Evolutionary conservation across 2,329 filamentous ascomycete species (phyloP).

Genomic region (Diaporthe sp.): DNA sequence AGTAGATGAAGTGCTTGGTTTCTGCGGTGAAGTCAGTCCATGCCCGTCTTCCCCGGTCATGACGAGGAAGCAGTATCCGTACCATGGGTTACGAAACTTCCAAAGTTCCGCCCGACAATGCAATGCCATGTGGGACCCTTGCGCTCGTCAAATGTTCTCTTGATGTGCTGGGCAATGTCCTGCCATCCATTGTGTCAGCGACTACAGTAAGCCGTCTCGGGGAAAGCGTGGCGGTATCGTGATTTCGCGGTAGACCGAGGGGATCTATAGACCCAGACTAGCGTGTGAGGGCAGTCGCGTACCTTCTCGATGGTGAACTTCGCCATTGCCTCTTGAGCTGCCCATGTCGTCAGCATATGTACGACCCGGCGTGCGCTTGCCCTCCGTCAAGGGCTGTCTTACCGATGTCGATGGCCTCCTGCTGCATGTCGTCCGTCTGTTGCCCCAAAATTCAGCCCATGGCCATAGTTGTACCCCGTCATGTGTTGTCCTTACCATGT

Average conservation of each 20-base stretch:
- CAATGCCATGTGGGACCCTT: constrained; percentile 99
- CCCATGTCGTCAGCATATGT: constrained; percentile 11
- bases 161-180: constrained; percentile 97
- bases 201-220: background rate
- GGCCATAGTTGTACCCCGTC: background rate
- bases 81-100: constrained; percentile 99
- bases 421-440: constrained; percentile 97
- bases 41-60: background rate
- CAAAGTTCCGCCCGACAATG: constrained; percentile 98
- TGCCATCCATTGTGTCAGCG: constrained; percentile 53
- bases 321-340: constrained; percentile 74
- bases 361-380: background rate
- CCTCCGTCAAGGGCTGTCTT: constrained; percentile 57
- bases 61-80: constrained; percentile 51
- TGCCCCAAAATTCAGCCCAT: constrained; percentile 22
- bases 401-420: constrained; percentile 96
- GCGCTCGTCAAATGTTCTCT: constrained; percentile 94
- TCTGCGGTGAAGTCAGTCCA: constrained; percentile 67
- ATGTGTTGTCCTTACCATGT: constrained; percentile 80
- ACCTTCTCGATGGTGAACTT: constrained; percentile 76
- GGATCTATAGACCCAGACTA: background rate
- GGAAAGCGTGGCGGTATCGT: background rate
- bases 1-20: constrained; percentile 99
- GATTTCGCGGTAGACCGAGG: background rate
- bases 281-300: constrained; percentile 34